phyloP scores from a whole-genome alignment of 306 rosid genomes.

The Begonia peltatifolia region DNA sequence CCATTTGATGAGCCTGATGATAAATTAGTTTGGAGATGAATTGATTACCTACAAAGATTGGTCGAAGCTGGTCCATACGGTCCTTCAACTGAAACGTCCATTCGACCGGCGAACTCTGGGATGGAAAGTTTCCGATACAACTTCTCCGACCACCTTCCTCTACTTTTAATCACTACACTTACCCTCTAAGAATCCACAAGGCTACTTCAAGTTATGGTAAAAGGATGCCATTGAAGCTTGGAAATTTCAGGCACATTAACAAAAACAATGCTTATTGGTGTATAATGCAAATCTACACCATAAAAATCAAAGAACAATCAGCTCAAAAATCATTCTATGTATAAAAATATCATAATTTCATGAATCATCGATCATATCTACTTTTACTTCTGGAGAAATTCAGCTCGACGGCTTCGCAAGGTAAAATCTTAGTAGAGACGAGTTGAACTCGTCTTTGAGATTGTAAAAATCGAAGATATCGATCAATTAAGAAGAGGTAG shows the following conservation, averaged over 20 bases:
- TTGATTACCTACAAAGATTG: neutral
- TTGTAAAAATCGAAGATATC: constrained; percentile 40
- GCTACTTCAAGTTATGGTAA: constrained; percentile 33
- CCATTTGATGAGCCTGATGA: no score
- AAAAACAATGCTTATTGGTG: constrained; percentile 43
- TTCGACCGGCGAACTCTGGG: constrained; percentile 9
- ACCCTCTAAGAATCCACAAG: constrained; percentile 26
- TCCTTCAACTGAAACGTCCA: constrained; percentile 41
- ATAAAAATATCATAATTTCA: neutral
- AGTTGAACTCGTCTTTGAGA: constrained; percentile 22
- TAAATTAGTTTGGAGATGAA: constrained; percentile 24
- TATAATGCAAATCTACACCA: constrained; percentile 25
- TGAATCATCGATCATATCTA: neutral
- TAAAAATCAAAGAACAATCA: neutral
- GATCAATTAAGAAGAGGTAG: constrained; percentile 46
- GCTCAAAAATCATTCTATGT: neutral
- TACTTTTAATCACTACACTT: constrained; percentile 29
- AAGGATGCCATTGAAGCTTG: constrained; percentile 62
- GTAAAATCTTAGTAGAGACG: constrained; percentile 35
- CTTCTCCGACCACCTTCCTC: constrained; percentile 34
- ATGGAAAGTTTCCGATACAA: constrained; percentile 29
- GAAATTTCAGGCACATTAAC: constrained; percentile 44
- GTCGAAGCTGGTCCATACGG: constrained; percentile 35
- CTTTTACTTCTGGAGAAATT: constrained; percentile 49
- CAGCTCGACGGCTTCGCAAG: constrained; percentile 43